Evolutionary conservation across 2,329 filamentous ascomycete species (phyloP).

Genomic region (Westerdykella aurantiaca): DNA sequence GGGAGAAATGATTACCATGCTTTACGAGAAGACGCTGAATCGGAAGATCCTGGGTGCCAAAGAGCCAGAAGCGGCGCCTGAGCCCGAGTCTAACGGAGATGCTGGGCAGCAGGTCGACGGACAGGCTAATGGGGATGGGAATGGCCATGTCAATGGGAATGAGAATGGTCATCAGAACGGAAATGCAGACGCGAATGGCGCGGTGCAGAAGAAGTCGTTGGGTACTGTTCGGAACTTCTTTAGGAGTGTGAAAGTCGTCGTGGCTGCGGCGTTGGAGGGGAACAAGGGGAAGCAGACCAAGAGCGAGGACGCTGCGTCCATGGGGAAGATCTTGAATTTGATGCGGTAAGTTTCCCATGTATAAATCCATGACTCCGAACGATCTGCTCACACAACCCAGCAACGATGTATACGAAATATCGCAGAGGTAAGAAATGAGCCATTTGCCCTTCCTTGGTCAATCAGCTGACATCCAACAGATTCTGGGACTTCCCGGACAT

Average conservation of each 20-base stretch:
- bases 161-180: background rate
- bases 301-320: constrained; percentile 58
- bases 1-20: constrained; percentile 79
- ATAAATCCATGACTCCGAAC: background rate
- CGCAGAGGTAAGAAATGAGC: constrained; percentile 53
- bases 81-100: constrained; percentile 13
- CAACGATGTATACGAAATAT: constrained; percentile 73
- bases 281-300: constrained; percentile 23
- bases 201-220: constrained; percentile 3
- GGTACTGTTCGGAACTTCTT: constrained; percentile 13
- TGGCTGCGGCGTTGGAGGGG: constrained; percentile 12
- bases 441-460: background rate
- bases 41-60: constrained; percentile 49
- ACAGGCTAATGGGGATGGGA: constrained; percentile 12
- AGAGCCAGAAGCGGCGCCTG: constrained; percentile 24
- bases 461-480: constrained; percentile 30
- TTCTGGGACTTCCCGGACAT: constrained; percentile 85
- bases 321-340: constrained; percentile 85
- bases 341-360: constrained; percentile 52
- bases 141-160: constrained; percentile 4
- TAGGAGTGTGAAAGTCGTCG: constrained; percentile 9
- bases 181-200: constrained; percentile 4
- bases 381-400: constrained; percentile 4
- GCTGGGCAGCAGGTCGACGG: constrained; percentile 2
- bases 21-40: constrained; percentile 71